Evolutionary conservation across 768 basidiomycete species (phyloP).

Genomic region (Tricholomella constricta): DNA sequence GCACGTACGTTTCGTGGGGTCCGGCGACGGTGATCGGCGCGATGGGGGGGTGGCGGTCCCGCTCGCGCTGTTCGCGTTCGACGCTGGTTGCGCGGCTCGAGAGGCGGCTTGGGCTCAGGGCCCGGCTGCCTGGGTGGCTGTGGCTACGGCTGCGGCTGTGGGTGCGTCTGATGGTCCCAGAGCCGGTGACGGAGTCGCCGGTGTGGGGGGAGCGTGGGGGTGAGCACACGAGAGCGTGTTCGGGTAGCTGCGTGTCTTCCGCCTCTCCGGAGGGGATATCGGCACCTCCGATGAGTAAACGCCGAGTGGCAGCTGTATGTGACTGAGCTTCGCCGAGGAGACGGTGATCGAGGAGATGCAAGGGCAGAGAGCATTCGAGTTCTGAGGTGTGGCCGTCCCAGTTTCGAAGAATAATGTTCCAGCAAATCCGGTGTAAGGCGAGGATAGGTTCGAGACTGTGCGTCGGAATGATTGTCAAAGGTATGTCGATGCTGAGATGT

Average conservation of each 20-base stretch:
- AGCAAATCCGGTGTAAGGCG: conserved; percentile 78
- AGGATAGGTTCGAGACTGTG: conserved; percentile 76
- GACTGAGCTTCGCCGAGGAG: conserved; percentile 76
- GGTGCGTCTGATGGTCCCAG: conserved; percentile 24
- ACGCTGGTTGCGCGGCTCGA: conserved; percentile 59
- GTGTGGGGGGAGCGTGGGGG: conserved; percentile 16
- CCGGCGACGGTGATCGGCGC: conserved; percentile 18
- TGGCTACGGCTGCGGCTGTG: conserved; percentile 27
- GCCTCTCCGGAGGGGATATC: conserved; percentile 43
- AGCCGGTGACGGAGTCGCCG: conserved; percentile 19
- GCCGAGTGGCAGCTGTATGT: conserved; percentile 73
- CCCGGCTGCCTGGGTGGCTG: conserved; percentile 28
- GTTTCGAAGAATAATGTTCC: conserved; percentile 80
- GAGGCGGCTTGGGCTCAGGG: conserved; percentile 20
- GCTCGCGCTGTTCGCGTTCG: conserved; percentile 34
- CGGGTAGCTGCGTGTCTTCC: conserved; percentile 80
- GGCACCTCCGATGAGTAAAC: conserved; percentile 55
- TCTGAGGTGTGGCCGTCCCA: conserved; percentile 92
- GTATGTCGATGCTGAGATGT: conserved; percentile 60
- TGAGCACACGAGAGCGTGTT: too few species aligned
- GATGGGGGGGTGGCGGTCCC: conserved; percentile 1
- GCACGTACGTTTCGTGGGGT: conserved; percentile 52
- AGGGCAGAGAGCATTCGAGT: conserved; percentile 89
- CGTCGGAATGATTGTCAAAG: conserved; percentile 63
- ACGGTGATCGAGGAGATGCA: conserved; percentile 77